Evolutionary conservation across 768 basidiomycete species (phyloP).

Genomic region (Albatrellus ellisii): DNA sequence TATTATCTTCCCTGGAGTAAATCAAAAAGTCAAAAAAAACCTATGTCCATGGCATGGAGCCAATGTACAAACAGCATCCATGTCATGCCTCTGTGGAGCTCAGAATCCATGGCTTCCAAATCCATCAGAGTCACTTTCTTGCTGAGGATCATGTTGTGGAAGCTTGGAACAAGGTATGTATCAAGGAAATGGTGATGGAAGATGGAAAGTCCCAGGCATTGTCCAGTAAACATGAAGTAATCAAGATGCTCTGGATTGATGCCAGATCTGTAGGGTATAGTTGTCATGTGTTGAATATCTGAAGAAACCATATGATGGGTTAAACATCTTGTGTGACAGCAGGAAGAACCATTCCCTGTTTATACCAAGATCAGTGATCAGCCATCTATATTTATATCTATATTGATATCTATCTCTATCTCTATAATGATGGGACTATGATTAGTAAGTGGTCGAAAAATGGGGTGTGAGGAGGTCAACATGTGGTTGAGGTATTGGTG

Average conservation of each 20-base stretch:
- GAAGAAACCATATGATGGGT: slow-evolving; percentile 68
- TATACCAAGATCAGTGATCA: neutral
- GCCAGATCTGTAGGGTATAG: slow-evolving; percentile 67
- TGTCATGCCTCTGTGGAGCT: slow-evolving; percentile 51
- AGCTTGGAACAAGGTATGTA: slow-evolving; percentile 66
- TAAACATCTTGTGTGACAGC: slow-evolving; percentile 71
- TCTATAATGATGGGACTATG: too few species aligned
- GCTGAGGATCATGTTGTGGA: slow-evolving; percentile 66
- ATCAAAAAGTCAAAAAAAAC: slow-evolving; percentile 2
- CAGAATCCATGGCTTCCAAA: slow-evolving; percentile 56
- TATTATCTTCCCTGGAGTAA: slow-evolving; percentile 50
- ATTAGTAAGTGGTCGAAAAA: too few species aligned
- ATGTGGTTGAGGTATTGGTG: too few species aligned
- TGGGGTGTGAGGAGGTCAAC: too few species aligned
- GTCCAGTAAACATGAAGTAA: slow-evolving; percentile 79
- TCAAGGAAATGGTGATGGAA: slow-evolving; percentile 73
- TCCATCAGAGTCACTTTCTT: slow-evolving; percentile 49
- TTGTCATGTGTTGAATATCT: slow-evolving; percentile 73
- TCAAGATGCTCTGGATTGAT: slow-evolving; percentile 67
- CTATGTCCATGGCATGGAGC: neutral
- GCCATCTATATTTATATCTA: too few species aligned
- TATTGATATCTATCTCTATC: too few species aligned
- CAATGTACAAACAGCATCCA: slow-evolving; percentile 56
- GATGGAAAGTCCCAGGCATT: slow-evolving; percentile 57
- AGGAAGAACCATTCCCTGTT: slow-evolving; percentile 82